Evolutionary conservation across 2,329 filamentous ascomycete genomes (phyloP), one percentile per base, ranked within the genome.

Genomic region (Fusarium torulosum): DNA sequence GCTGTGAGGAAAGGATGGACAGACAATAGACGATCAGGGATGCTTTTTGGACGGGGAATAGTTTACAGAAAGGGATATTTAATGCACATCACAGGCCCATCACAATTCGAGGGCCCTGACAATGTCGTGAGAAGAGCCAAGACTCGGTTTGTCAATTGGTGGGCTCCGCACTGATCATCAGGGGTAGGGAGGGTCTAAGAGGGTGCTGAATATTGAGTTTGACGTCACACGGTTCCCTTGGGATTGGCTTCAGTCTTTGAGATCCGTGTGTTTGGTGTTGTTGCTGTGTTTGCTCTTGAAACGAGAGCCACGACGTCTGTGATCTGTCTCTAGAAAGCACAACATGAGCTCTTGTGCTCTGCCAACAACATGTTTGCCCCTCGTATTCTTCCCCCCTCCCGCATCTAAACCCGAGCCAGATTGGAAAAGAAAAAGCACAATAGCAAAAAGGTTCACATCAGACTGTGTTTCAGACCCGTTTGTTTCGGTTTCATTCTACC

Each of bases 41-140:
- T 54, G 20, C 13, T n/a, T 46, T 51, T 46, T 53, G 43, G 25
- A 51, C 45, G 52, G 56, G 68, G 51, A 40, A 41, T 35, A 27
- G 42, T 49, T 56, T 49, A 66, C 65, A 57, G 33, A 69, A 69
- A 27, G 66, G 65, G 60, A 69, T 17, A 66, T 66, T 19, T 37
- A 61, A 40, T 68, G 66, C 61, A 66, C 56, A 68, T 68, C 66
- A 66, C 66, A 19, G 61, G 66, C 66, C 43, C 66, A 68, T 68
- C 66, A 63, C 66, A 68, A 68, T 68, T 51, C 60, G 35, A 67
- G 35, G 47, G 46, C 37, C 44, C 59, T 35, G 46, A 37, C 55
- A 43, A 43, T 59, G 43, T 46, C 54, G 53, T 51, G 62, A 38
- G 35, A 43, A 49, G 27, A 25, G 45, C 46, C 53, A 64, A 68